Evolutionary conservation across 495 filamentous ascomycete species (phyloP).

Genomic region (Hypoxylon perforatum): DNA sequence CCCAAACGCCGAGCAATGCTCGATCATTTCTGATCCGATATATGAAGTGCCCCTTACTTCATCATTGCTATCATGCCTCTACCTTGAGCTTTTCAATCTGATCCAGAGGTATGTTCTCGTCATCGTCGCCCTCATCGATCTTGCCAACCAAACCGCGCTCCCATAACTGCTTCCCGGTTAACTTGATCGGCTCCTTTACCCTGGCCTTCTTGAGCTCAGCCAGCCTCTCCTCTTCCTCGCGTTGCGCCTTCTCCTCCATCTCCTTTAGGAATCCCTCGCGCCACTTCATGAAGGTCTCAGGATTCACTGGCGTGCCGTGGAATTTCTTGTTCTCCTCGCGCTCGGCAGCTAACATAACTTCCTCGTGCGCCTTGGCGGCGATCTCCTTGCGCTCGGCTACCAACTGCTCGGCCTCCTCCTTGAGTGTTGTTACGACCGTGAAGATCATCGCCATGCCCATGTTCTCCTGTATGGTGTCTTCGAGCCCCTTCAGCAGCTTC

Average conservation of each 20-base stretch:
- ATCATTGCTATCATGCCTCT: slow-evolving; percentile 37
- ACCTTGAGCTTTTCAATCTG: slow-evolving; percentile 77
- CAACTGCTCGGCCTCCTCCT: slow-evolving; percentile 86
- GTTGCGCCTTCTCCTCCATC: slow-evolving; percentile 74
- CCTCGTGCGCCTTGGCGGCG: slow-evolving; percentile 71
- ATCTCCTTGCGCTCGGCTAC: slow-evolving; percentile 72
- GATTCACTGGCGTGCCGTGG: slow-evolving; percentile 86
- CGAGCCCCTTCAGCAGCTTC: slow-evolving; percentile 72
- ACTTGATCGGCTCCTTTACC: slow-evolving; percentile 68
- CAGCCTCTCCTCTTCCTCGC: slow-evolving; percentile 74
- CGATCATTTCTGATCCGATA: neutral
- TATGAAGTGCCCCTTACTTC: neutral
- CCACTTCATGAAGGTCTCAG: slow-evolving; percentile 87
- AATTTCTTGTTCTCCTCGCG: slow-evolving; percentile 97
- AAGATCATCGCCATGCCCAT: slow-evolving; percentile 99
- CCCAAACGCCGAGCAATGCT: slow-evolving; percentile 45
- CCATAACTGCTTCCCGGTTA: slow-evolving; percentile 88
- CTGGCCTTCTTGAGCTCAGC: slow-evolving; percentile 80
- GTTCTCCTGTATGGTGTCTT: slow-evolving; percentile 83
- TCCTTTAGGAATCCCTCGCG: slow-evolving; percentile 80
- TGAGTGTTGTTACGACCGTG: slow-evolving; percentile 84
- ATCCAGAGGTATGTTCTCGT: slow-evolving; percentile 61
- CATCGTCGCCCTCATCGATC: slow-evolving; percentile 76
- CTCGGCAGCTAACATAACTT: slow-evolving; percentile 75
- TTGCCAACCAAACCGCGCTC: slow-evolving; percentile 81